Percentiles rank a stretch among this genome's conserved stretches.
Conservation (phyloP, 352 stramenopile species). For the Phytophthora cactorum region DNA sequence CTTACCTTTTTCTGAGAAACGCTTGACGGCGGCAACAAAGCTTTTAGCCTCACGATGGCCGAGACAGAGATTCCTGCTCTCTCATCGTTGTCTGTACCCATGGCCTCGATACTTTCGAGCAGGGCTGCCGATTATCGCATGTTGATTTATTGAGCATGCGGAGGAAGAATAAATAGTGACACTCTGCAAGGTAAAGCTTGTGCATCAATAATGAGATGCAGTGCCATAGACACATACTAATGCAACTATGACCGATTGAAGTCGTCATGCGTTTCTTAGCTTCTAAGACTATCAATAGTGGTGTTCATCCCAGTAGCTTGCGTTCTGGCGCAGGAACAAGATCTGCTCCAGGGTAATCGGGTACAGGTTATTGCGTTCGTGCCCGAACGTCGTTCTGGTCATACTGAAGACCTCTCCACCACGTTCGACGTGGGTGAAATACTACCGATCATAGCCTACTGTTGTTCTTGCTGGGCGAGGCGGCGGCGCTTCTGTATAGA, state of each 20-base stretch:
- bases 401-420: conserved; percentile 17
- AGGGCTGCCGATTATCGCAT: not conserved
- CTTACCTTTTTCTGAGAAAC: not conserved
- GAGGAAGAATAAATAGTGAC: conserved; percentile 8
- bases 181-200: not conserved
- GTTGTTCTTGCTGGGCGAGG: not conserved
- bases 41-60: not conserved
- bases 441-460: conserved; percentile 5
- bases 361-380: conserved; percentile 3
- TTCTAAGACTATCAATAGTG: conserved; percentile 1
- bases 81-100: not conserved
- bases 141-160: not conserved
- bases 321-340: conserved; percentile 20
- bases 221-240: not conserved
- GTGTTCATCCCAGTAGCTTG: conserved; percentile 5
- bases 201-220: conserved; percentile 11
- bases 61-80: not conserved
- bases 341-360: conserved; percentile 16
- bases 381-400: conserved; percentile 4
- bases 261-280: not conserved
- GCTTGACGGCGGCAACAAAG: not conserved
- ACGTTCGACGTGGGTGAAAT: conserved; percentile 19
- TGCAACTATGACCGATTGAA: not conserved
- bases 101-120: not conserved
- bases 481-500: conserved; percentile 7